These are phyloP conservation scores for Russula sp. DNA, from an alignment of 768 basidiomycete species.

Conservation along the genomic window DNA sequence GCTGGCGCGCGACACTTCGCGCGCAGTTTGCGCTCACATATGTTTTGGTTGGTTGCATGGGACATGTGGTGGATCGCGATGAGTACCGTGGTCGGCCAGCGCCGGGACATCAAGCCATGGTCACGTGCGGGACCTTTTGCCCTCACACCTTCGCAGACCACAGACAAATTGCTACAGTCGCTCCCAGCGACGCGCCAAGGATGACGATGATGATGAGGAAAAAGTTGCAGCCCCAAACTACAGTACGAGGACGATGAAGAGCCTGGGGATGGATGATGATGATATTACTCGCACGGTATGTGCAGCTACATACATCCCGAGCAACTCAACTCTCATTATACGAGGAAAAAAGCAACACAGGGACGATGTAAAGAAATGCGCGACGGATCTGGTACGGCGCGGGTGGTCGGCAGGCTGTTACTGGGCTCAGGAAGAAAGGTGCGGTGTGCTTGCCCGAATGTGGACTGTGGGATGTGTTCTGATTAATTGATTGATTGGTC, in stretches of 20 bases:
- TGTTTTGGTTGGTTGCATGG: slow-evolving; percentile 52
- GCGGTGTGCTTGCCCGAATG: too few relatives aligned
- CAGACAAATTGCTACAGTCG: slow-evolving; percentile 23
- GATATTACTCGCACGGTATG: background rate
- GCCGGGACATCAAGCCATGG: too few relatives aligned
- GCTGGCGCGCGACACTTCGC: slow-evolving; percentile 62
- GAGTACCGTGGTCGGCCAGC: too few relatives aligned
- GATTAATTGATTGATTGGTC: background rate
- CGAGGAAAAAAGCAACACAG: too few relatives aligned
- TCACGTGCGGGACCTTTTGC: slow-evolving; percentile 29
- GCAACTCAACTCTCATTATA: background rate
- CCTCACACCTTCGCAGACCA: slow-evolving; percentile 33
- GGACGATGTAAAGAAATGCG: slow-evolving; percentile 60
- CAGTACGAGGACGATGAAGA: slow-evolving; percentile 31
- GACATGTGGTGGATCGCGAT: too few relatives aligned
- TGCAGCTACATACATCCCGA: background rate
- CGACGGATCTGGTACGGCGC: slow-evolving; percentile 50
- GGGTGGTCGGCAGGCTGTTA: slow-evolving; percentile 23
- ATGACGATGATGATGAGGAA: slow-evolving; percentile 31
- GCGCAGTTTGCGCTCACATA: slow-evolving; percentile 34
- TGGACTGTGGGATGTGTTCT: too few relatives aligned
- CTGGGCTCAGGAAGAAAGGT: slow-evolving; percentile 66
- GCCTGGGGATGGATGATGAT: slow-evolving; percentile 27
- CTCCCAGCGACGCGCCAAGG: slow-evolving; percentile 24
- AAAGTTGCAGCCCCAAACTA: slow-evolving; percentile 26